Percentiles rank a stretch among this genome's conserved stretches.
phyloP scores from a whole-genome alignment of 768 basidiomycete species.

The Leccinum incarnatum region DNA sequence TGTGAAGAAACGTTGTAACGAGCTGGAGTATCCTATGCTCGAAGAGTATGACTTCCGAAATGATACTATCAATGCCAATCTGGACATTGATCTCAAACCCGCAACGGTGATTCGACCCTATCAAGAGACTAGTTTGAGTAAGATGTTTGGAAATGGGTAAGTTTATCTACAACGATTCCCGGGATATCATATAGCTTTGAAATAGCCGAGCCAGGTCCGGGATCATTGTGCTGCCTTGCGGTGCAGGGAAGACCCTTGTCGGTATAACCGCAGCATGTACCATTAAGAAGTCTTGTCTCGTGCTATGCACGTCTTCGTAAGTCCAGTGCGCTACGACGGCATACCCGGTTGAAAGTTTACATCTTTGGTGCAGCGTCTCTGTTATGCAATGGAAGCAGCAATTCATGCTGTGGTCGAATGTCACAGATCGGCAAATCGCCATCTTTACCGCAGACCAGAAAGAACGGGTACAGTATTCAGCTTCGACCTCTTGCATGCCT shows the following conservation, averaged over 20 bases:
- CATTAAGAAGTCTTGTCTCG: constrained; percentile 97
- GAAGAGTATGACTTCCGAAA: constrained; percentile 99
- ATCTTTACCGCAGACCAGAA: constrained; percentile 98
- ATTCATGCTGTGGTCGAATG: constrained; percentile 98
- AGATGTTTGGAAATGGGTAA: constrained; percentile 99
- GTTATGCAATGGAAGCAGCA: constrained; percentile 99
- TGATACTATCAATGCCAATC: constrained; percentile 92
- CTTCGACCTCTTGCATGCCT: background rate
- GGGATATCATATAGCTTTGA: constrained; percentile 3
- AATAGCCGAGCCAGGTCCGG: constrained; percentile 92
- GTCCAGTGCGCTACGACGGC: constrained; percentile 30
- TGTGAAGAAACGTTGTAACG: constrained; percentile 95
- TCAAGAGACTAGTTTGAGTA: constrained; percentile 96
- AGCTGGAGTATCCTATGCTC: constrained; percentile 95
- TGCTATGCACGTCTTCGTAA: constrained; percentile 96
- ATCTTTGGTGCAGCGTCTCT: constrained; percentile 54
- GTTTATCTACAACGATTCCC: constrained; percentile 14
- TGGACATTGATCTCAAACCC: constrained; percentile 98
- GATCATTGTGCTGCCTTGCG: constrained; percentile 97
- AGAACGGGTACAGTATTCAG: constrained; percentile 66
- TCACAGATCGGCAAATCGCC: constrained; percentile 93
- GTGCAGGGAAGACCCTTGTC: constrained; percentile 97
- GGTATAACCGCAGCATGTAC: constrained; percentile 99
- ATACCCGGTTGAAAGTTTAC: constrained; percentile 4
- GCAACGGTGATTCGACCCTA: constrained; percentile 97